Evolutionary conservation across 306 rosid genomes (phyloP), one percentile per base, ranked within the genome.

Genomic region (Cicer pinnatifidum): DNA sequence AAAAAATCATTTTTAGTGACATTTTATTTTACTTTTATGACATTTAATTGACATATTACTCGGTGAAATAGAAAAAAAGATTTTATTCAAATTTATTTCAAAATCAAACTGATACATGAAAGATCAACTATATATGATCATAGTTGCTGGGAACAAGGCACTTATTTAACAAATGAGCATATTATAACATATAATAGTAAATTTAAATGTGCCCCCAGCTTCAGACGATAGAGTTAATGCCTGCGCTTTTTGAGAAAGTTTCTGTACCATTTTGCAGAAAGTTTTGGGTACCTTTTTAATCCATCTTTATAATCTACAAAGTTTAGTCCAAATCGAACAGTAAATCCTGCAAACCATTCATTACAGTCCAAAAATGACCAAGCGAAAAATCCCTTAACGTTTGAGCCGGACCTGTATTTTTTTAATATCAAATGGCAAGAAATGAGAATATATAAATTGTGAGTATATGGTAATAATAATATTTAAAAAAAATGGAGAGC

Each of bases 361-460:
- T 81, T 79, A 6, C 39, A 17, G 33, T 89, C 90, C 19, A 85
- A 43, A 43, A 89, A 63, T 2, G 89, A 84, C 93, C 93, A 89
- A 56, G 87, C 88, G 50, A 78, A 89, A 19, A 76, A 86, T 0
- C 90, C 90, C 11, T 77, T 81, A 13, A 89, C 90, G 1, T 82
- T 86, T 1, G 38, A 82, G 0, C 93, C 90, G 12, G 37, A 41
- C 76, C 89, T 84, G 11, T 10, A 11, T 3, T 11, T 47, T 13
- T 51, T n/a, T 51, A 51, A 51, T 5, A 51, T 51, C 0, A 51
- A 13, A 13, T 6, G 0, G 4, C 7, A 51, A 51, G 5, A n/a
- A 51, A 51, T 39, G 0, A 15, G 15, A 63, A 64, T 7, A 4
- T 3, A 44, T 19, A 12, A 51, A 11, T 41, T 17, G 11, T 6